Conservation (phyloP, 2,329 filamentous ascomycete genomes). For the Colletotrichum sp. region DNA sequence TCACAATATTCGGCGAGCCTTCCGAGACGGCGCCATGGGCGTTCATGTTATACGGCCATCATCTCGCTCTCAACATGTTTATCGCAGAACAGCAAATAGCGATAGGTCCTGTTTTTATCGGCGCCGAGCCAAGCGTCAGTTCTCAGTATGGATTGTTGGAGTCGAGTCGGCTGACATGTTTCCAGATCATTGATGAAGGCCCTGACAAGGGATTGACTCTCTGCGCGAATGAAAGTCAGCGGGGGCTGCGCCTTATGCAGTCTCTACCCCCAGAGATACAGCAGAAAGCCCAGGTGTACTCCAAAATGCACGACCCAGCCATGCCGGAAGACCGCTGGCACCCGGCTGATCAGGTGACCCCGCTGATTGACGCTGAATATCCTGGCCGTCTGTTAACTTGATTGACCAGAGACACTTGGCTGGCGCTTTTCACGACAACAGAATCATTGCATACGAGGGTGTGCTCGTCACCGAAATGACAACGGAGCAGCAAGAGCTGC, state of each 20-base stretch:
- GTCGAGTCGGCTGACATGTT: neutral
- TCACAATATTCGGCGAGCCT: neutral
- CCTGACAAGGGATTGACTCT: neutral
- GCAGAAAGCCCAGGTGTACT: neutral
- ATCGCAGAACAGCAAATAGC: neutral
- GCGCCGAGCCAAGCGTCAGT: neutral
- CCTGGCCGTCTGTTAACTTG: neutral
- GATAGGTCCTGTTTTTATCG: neutral
- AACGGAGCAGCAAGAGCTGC: neutral
- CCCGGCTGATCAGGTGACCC: neutral
- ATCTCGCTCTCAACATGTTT: neutral
- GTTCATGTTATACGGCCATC: neutral
- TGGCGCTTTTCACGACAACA: neutral
- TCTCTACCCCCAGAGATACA: neutral
- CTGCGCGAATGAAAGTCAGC: neutral
- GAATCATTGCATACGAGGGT: neutral
- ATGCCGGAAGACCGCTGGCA: neutral
- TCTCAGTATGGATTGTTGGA: neutral
- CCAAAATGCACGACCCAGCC: neutral
- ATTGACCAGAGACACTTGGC: neutral
- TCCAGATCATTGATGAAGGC: neutral
- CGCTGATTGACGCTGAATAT: neutral
- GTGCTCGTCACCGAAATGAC: neutral
- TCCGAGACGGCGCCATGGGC: neutral
- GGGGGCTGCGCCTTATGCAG: neutral